phyloP scores from a whole-genome alignment of 768 basidiomycete species.

The Sarcomyxa edulis region DNA sequence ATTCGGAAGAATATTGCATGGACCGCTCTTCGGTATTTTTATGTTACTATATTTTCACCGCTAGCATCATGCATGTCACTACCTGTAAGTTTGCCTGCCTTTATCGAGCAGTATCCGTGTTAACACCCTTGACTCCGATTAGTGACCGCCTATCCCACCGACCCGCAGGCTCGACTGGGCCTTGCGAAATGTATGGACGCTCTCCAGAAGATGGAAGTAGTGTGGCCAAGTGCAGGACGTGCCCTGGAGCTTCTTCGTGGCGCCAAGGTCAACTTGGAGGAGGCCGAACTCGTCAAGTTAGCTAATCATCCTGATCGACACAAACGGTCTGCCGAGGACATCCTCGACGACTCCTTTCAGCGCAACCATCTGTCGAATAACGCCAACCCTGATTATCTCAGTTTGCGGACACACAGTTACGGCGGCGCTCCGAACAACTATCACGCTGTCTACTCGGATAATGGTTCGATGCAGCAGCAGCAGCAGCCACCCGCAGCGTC shows the following conservation, averaged over 20 bases:
- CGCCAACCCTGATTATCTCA: conserved; percentile 11
- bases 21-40: conserved; percentile 63
- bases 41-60: conserved; percentile 77
- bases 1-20: conserved; percentile 58
- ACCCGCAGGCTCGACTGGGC: conserved; percentile 65
- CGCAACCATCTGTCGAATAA: conserved; percentile 3
- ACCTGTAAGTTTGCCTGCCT: conserved; percentile 42
- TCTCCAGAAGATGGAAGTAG: conserved; percentile 56
- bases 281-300: conserved; percentile 14
- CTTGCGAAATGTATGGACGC: conserved; percentile 64
- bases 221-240: conserved; percentile 76
- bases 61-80: conserved; percentile 75
- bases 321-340: conserved; percentile 59
- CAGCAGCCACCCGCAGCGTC: not conserved
- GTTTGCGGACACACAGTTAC: conserved; percentile 13
- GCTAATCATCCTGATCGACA: conserved; percentile 27
- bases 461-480: not conserved
- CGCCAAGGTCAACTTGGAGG: conserved; percentile 38
- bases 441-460: conserved; percentile 1
- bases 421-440: not conserved
- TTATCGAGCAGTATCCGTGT: not conserved
- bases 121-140: conserved; percentile 2
- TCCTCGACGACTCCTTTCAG: conserved; percentile 31
- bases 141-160: conserved; percentile 62
- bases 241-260: conserved; percentile 70